Conservation (phyloP, 352 stramenopile genomes). For the Phytophthora europaea region DNA sequence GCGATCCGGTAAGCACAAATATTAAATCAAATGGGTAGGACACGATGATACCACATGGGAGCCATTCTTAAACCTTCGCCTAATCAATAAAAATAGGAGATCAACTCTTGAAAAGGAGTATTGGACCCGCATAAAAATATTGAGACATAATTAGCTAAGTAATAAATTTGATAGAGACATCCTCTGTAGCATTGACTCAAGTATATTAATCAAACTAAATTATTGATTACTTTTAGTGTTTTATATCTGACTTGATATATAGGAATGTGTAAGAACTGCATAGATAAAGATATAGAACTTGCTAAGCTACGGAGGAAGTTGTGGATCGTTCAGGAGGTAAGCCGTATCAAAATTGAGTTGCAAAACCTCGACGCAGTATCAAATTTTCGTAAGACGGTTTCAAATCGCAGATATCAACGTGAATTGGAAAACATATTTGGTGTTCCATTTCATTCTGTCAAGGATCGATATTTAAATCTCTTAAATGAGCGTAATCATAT, state of each 20-base stretch:
- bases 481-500: slow-evolving; percentile 17
- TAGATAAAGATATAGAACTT: slow-evolving; percentile 12
- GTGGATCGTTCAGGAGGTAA: slow-evolving; percentile 21
- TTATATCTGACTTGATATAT: background rate
- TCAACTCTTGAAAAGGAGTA: too few relatives aligned
- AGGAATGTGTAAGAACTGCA: slow-evolving; percentile 12
- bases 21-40: slow-evolving; percentile 34
- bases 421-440: slow-evolving; percentile 13
- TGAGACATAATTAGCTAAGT: too few relatives aligned
- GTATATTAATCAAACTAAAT: slow-evolving; percentile 17
- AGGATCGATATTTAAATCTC: slow-evolving; percentile 5
- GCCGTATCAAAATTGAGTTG: slow-evolving; percentile 11
- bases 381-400: slow-evolving; percentile 13
- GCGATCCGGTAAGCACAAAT: slow-evolving; percentile 36
- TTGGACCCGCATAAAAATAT: too few relatives aligned
- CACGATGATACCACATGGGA: too few relatives aligned
- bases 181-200: slow-evolving; percentile 26
- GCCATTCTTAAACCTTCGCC: too few relatives aligned
- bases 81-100: too few relatives aligned
- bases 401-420: slow-evolving; percentile 3
- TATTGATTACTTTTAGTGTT: background rate
- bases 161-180: too few relatives aligned
- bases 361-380: slow-evolving; percentile 3
- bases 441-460: slow-evolving; percentile 12
- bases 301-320: background rate